phyloP scores from a whole-genome alignment of 257 asterid genomes.

The Anisodus acutangulus region DNA sequence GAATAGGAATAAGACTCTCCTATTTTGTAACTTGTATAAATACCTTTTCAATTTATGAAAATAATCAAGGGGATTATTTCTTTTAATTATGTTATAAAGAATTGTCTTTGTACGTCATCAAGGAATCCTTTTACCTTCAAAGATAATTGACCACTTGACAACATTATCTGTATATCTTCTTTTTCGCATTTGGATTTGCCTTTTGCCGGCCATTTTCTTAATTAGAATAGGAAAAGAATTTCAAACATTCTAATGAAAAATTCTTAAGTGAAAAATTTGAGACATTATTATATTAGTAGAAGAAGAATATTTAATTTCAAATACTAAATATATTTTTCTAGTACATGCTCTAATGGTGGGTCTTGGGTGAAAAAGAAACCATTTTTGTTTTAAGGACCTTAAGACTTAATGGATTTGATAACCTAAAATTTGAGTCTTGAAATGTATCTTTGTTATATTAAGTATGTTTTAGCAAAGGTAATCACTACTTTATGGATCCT shows the following conservation, averaged over 20 bases:
- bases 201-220: conserved; percentile 26
- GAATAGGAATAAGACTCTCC: too few relatives aligned
- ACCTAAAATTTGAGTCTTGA: too few relatives aligned
- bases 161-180: conserved; percentile 16
- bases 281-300: background rate
- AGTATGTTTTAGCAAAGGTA: too few relatives aligned
- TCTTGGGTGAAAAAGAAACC: too few relatives aligned
- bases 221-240: background rate
- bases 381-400: too few relatives aligned
- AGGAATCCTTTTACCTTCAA: conserved; percentile 22
- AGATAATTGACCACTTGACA: conserved; percentile 26
- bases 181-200: background rate
- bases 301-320: background rate
- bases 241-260: background rate
- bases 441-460: too few relatives aligned
- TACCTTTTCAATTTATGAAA: too few relatives aligned
- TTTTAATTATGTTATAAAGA: conserved; percentile 29
- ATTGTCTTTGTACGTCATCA: conserved; percentile 16
- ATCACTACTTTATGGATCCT: too few relatives aligned
- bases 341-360: too few relatives aligned
- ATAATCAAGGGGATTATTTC: too few relatives aligned
- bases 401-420: too few relatives aligned
- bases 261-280: background rate
- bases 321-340: background rate
- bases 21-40: too few relatives aligned